Evolutionary conservation across 805 yeast genomes (phyloP).

Genomic region (Kluyveromyces siamensis): DNA sequence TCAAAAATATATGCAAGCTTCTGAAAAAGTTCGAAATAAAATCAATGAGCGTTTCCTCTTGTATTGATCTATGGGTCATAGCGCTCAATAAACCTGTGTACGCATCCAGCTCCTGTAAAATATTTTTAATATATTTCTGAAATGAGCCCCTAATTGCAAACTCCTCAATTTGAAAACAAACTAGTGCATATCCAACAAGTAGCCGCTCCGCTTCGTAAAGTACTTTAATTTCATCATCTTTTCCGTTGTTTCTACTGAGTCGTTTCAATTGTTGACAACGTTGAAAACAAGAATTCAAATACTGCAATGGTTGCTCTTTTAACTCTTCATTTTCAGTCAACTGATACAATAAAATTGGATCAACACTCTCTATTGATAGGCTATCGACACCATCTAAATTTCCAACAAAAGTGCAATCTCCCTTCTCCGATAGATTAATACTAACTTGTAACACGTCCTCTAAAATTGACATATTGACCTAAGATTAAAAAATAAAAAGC

Average conservation of each 20-base stretch:
- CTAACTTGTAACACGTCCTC: slow-evolving; percentile 22
- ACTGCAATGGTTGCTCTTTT: slow-evolving; percentile 15
- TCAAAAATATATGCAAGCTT: slow-evolving; percentile 18
- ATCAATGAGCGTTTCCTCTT: slow-evolving; percentile 58
- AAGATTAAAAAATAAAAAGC: not conserved
- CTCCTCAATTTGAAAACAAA: slow-evolving; percentile 62
- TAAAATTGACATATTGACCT: slow-evolving; percentile 12
- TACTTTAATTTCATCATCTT: slow-evolving; percentile 31
- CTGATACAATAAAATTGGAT: slow-evolving; percentile 23
- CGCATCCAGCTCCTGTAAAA: slow-evolving; percentile 21
- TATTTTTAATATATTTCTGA: slow-evolving; percentile 18
- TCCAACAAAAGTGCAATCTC: slow-evolving; percentile 8
- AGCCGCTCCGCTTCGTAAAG: slow-evolving; percentile 38
- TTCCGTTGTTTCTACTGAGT: slow-evolving; percentile 33
- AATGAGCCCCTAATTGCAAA: slow-evolving; percentile 21
- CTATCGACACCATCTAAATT: not conserved
- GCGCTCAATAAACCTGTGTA: slow-evolving; percentile 44
- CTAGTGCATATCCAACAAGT: slow-evolving; percentile 49
- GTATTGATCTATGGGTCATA: slow-evolving; percentile 48
- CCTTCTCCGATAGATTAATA: slow-evolving; percentile 10
- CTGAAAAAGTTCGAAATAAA: slow-evolving; percentile 43
- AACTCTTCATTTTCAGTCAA: slow-evolving; percentile 25
- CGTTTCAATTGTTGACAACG: slow-evolving; percentile 33
- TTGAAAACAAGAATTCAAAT: slow-evolving; percentile 22
- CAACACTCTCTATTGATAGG: slow-evolving; percentile 17